A percentile compares a stretch with the other conserved stretches of the same genome.
Evolutionary conservation across 2,329 filamentous ascomycete genomes (phyloP).

Genomic region (Aspergillus tubingensis): DNA sequence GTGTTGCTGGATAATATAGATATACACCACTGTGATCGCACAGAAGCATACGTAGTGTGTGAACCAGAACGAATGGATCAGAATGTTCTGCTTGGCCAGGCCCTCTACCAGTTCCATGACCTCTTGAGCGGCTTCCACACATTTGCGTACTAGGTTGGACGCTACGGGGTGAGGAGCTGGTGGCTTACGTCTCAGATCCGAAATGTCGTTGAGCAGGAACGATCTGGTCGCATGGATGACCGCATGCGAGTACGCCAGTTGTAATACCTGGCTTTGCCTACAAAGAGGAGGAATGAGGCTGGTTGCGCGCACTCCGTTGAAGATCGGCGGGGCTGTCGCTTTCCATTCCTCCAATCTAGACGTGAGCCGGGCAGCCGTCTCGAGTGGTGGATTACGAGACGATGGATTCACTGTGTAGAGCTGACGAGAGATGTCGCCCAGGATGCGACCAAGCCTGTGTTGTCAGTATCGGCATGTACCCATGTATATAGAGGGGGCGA

Average conservation of each 20-base stretch:
- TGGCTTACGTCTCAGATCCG: constrained; percentile 36
- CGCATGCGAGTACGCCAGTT: constrained; percentile 41
- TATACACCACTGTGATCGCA: constrained; percentile 46
- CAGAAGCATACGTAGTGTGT: constrained; percentile 48
- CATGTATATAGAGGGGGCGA: not conserved
- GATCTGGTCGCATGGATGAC: constrained; percentile 43
- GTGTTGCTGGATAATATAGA: constrained; percentile 45
- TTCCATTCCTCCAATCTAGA: constrained; percentile 41
- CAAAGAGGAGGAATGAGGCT: constrained; percentile 42
- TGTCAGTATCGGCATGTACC: not conserved
- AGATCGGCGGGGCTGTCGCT: constrained; percentile 37
- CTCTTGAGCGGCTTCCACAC: constrained; percentile 46
- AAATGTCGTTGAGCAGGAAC: constrained; percentile 41
- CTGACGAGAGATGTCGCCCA: constrained; percentile 51
- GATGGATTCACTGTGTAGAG: constrained; percentile 40
- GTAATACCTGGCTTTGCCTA: constrained; percentile 42
- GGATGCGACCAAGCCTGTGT: constrained; percentile 53
- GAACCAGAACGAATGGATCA: constrained; percentile 47
- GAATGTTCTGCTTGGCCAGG: constrained; percentile 37
- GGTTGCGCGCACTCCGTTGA: constrained; percentile 38
- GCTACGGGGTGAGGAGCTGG: constrained; percentile 34
- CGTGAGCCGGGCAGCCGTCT: constrained; percentile 37
- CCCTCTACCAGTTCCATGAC: constrained; percentile 40
- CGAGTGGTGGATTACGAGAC: constrained; percentile 33
- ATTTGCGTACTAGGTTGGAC: constrained; percentile 44